Conservation (phyloP, 2,329 filamentous ascomycete species). For the Nemania sp. region DNA sequence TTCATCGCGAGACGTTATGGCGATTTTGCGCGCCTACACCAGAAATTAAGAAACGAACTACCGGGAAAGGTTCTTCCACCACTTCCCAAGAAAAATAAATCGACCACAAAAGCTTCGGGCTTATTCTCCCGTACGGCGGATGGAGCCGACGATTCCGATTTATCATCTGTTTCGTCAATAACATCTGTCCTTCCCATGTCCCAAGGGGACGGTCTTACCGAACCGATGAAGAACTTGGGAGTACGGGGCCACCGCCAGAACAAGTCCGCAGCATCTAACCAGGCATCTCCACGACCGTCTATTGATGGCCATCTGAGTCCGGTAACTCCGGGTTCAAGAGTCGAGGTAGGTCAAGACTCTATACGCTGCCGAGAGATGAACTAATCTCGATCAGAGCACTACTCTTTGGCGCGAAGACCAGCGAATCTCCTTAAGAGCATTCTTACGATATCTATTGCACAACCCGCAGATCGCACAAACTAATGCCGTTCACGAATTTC, state of each 20-base stretch:
- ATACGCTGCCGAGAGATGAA: slow-evolving; percentile 29
- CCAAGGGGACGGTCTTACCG: slow-evolving; percentile 37
- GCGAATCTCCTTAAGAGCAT: slow-evolving; percentile 87
- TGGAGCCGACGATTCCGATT: slow-evolving; percentile 71
- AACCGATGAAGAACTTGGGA: slow-evolving; percentile 46
- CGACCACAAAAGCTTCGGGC: slow-evolving; percentile 66
- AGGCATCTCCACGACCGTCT: slow-evolving; percentile 47
- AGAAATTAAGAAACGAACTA: slow-evolving; percentile 77
- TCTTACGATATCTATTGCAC: slow-evolving; percentile 81
- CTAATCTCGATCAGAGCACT: slow-evolving; percentile 50
- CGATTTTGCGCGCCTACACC: slow-evolving; percentile 81
- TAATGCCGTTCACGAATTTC: slow-evolving; percentile 80
- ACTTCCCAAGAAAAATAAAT: slow-evolving; percentile 89
- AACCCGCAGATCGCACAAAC: slow-evolving; percentile 84
- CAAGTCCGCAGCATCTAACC: slow-evolving; percentile 43
- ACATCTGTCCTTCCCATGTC: slow-evolving; percentile 60
- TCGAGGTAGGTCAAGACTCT: slow-evolving; percentile 29
- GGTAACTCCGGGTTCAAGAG: slow-evolving; percentile 36
- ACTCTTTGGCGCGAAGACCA: slow-evolving; percentile 84
- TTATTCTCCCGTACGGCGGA: slow-evolving; percentile 54
- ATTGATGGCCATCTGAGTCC: slow-evolving; percentile 48
- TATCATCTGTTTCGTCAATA: slow-evolving; percentile 77
- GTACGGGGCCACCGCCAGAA: slow-evolving; percentile 48
- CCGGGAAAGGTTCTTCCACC: slow-evolving; percentile 88
- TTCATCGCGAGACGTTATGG: slow-evolving; percentile 87